phyloP scores from a whole-genome alignment of 441 rosid genomes.

The Erodium texanum region DNA sequence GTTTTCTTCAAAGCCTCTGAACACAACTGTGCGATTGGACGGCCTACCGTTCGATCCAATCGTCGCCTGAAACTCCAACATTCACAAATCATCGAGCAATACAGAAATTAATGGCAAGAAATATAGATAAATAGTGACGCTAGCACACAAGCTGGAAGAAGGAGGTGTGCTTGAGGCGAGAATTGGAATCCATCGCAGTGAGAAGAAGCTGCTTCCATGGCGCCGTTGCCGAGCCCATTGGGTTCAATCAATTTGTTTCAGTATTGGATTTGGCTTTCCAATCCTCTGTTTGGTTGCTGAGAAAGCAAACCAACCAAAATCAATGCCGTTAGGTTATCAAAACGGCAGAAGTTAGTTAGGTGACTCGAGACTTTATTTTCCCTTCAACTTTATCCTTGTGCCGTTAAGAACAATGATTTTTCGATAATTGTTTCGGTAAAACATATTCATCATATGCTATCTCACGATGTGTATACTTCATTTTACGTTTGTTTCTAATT shows the following conservation, averaged over 20 bases:
- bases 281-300: not conserved
- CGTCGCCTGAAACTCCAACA: conserved; percentile 51
- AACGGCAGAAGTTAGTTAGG: too few species aligned
- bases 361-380: too few species aligned
- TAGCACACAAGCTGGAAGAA: conserved; percentile 50
- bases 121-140: not conserved
- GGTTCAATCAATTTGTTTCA: not conserved
- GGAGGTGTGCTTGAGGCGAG: conserved; percentile 55
- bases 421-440: too few species aligned
- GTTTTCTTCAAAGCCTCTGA: conserved; percentile 67
- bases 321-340: too few species aligned
- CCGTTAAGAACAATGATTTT: too few species aligned
- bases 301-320: not conserved
- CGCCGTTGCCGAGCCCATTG: conserved; percentile 30
- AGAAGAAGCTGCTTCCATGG: conserved; percentile 84
- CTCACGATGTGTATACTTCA: too few species aligned
- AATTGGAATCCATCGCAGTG: conserved; percentile 54
- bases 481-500: too few species aligned
- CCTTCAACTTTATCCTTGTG: too few species aligned
- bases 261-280: not conserved
- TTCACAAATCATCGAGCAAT: conserved; percentile 2
- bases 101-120: not conserved
- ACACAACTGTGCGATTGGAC: conserved; percentile 75
- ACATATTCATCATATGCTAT: too few species aligned
- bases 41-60: conserved; percentile 65